These are phyloP conservation scores for Atkinsonella hypoxylon DNA, from an alignment of 2,329 filamentous ascomycete genomes.

Conservation along the genomic window DNA sequence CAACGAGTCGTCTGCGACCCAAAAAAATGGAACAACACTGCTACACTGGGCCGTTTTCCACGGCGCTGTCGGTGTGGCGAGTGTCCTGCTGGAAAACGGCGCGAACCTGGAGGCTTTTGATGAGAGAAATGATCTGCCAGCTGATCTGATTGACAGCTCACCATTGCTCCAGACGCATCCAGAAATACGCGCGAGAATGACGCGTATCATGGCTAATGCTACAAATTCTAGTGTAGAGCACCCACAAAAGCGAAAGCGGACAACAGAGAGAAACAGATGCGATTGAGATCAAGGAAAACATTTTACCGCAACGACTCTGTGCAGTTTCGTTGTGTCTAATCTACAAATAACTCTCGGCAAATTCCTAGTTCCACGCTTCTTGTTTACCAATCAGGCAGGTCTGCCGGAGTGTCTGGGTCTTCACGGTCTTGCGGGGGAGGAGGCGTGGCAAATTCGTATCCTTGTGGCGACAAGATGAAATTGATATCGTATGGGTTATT, in stretches of 20 bases:
- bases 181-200: background rate
- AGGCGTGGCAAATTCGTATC: background rate
- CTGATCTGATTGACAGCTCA: background rate
- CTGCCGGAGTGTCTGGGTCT: too few species aligned
- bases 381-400: too few species aligned
- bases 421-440: too few species aligned
- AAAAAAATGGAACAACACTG: background rate
- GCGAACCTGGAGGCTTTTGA: background rate
- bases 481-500: background rate
- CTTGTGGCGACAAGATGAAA: background rate
- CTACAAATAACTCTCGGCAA: too few species aligned
- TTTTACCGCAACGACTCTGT: too few species aligned
- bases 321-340: too few species aligned
- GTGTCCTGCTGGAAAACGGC: background rate
- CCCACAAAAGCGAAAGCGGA: too few species aligned
- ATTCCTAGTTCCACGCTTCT: too few species aligned
- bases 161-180: background rate
- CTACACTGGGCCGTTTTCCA: background rate
- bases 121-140: background rate
- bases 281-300: too few species aligned
- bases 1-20: background rate
- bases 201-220: background rate
- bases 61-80: slow-evolving; percentile 2
- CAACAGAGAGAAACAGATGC: too few species aligned
- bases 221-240: too few species aligned